Evolutionary conservation across 345 rosid species (phyloP).

Genomic region (Linum trigynum): DNA sequence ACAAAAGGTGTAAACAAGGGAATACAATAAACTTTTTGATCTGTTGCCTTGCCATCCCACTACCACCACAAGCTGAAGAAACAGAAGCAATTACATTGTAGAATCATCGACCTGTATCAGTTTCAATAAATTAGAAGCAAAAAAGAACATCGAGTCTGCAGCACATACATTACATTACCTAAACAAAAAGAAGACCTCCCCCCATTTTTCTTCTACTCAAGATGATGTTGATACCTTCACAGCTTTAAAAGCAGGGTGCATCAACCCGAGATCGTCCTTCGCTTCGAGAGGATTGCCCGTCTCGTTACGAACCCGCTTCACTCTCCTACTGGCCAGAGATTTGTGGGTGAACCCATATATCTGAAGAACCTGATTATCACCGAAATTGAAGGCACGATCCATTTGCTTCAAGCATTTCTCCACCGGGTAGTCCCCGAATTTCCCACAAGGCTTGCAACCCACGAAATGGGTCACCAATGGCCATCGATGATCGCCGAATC

Average conservation of each 20-base stretch:
- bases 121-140: too few species aligned
- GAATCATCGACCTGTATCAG: too few species aligned
- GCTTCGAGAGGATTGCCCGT: constrained; percentile 11
- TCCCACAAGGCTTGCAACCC: constrained; percentile 78
- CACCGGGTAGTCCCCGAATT: constrained; percentile 55
- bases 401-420: constrained; percentile 63
- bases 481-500: constrained; percentile 65
- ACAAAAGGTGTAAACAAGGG: too few species aligned
- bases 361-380: constrained; percentile 59
- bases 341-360: constrained; percentile 59
- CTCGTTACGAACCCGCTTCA: constrained; percentile 45
- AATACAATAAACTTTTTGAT: too few species aligned
- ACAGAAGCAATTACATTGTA: too few species aligned
- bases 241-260: constrained; percentile 23
- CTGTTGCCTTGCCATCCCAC: too few species aligned
- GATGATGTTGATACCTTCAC: constrained; percentile 11
- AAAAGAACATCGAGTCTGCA: too few species aligned
- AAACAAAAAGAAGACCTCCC: background rate
- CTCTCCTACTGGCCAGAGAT: constrained; percentile 41
- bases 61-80: too few species aligned
- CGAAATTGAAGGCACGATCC: constrained; percentile 71
- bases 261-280: constrained; percentile 19
- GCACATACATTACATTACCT: constrained; percentile 5
- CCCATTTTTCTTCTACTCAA: background rate
- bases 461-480: constrained; percentile 73